Percentiles rank a stretch among this genome's conserved stretches.
Conservation (phyloP, 306 rosid species). For the Medicago truncatula region DNA sequence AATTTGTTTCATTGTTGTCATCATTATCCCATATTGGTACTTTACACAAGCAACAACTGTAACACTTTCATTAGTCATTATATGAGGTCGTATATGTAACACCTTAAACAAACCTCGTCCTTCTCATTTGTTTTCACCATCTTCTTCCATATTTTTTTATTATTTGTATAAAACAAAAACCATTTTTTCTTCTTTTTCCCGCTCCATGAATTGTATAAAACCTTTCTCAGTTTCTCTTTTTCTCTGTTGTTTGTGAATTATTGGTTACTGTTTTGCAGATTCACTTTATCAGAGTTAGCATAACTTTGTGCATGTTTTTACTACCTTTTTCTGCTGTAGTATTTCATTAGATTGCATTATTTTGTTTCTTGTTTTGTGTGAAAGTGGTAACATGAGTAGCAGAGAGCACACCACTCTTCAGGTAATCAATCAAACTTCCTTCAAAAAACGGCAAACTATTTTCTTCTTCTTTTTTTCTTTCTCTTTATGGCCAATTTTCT, state of each 20-base stretch:
- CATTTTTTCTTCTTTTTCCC: slow-evolving; percentile 54
- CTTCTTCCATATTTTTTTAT: not conserved
- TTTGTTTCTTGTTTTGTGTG: slow-evolving; percentile 53
- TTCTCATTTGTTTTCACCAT: slow-evolving; percentile 43
- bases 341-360: slow-evolving; percentile 32
- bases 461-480: slow-evolving; percentile 25
- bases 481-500: not conserved
- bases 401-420: slow-evolving; percentile 63
- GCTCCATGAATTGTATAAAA: slow-evolving; percentile 59
- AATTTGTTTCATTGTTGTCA: slow-evolving; percentile 41
- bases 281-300: slow-evolving; percentile 29
- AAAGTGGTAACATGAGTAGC: slow-evolving; percentile 55
- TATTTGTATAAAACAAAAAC: slow-evolving; percentile 27
- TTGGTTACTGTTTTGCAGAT: slow-evolving; percentile 11
- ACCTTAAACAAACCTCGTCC: slow-evolving; percentile 65
- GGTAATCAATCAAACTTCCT: slow-evolving; percentile 58
- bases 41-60: slow-evolving; percentile 42
- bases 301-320: slow-evolving; percentile 37
- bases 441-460: slow-evolving; percentile 61
- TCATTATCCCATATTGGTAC: slow-evolving; percentile 40
- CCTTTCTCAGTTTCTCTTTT: slow-evolving; percentile 19
- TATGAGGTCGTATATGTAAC: slow-evolving; percentile 37
- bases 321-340: slow-evolving; percentile 37
- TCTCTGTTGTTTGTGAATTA: slow-evolving; percentile 23
- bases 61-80: slow-evolving; percentile 48